Evolutionary conservation across 2,329 filamentous ascomycete genomes (phyloP), one percentile per base, ranked within the genome.

Genomic region (Magnaporthiopsis rhizophila): DNA sequence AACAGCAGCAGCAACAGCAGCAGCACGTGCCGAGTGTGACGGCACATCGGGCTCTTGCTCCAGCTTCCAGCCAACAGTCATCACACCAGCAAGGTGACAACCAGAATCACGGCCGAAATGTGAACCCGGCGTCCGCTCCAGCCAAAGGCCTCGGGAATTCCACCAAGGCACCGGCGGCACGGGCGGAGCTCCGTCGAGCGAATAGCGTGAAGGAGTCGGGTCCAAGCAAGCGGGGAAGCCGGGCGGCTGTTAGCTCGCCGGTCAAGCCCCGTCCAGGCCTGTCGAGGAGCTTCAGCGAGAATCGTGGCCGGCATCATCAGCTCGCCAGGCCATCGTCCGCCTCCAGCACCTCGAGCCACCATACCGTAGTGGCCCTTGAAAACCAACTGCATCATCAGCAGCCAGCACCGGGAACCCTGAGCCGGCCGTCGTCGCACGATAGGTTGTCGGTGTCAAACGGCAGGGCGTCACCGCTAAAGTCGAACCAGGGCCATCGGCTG

Each of bases 221-320:
- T 69, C 86, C 85, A 5, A 83, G 85, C 0, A 74, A 81, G 50
- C 86, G 85, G 68, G 71, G 80, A 32, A 73, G 76, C 13, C 3
- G 50, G 5, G 74, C 45, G 45, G 45, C 12, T 1, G 21, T 53
- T 6, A 11, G 45, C 45, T 53, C 45, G 7, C 45, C 45, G 18
- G 45, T 11, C 8, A 53, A 53, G 21, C 45, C 71, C 60, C 75
- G 82, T 0, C 80, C 80, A 3, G 83, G 78, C 2, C 75, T 88
- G 56, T 79, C 80, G 28, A 79, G 83, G 36, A 86, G 83, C 68
- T 75, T 80, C 64, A 85, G 83, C 67, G 84, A 86, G 65, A 83
- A 75, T 58, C 76, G 81, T 53, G 80, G 78, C 8, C 81, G 80
- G 68, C 81, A 78, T 65, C 81, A 78, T 65, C 71, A 76, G 4